phyloP scores from a whole-genome alignment of 129 eudicot genomes.

The Rutidosis leptorrhynchoides region DNA sequence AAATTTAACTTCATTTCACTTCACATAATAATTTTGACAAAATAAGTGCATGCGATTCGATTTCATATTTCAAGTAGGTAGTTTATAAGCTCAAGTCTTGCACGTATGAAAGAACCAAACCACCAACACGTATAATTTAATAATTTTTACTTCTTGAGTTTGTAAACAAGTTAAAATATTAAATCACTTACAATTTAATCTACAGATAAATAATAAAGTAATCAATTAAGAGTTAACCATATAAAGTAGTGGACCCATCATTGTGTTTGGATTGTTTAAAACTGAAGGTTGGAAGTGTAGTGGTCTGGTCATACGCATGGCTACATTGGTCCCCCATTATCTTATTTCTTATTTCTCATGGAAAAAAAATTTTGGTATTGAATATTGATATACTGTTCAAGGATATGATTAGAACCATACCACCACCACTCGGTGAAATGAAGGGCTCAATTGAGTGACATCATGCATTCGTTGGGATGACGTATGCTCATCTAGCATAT shows the following conservation, averaged over 20 bases:
- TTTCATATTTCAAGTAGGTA: too few relatives aligned
- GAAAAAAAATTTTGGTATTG: background rate
- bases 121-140: too few relatives aligned
- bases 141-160: background rate
- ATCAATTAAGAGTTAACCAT: background rate
- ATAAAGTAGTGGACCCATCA: background rate
- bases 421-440: constrained; percentile 16
- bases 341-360: constrained; percentile 13
- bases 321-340: constrained; percentile 36
- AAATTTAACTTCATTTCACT: background rate
- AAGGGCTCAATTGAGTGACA: constrained; percentile 11
- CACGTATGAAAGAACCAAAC: background rate
- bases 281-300: constrained; percentile 10
- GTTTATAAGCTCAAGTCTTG: background rate
- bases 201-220: too few relatives aligned
- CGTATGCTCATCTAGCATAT: background rate
- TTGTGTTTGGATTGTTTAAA: background rate
- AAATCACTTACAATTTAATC: background rate
- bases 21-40: background rate
- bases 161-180: too few relatives aligned
- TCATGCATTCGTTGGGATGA: constrained; percentile 12
- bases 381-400: constrained; percentile 13
- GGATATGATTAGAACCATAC: constrained; percentile 28
- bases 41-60: too few relatives aligned
- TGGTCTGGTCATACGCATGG: constrained; percentile 42